phyloP scores from a whole-genome alignment of 176 grass and related monocot genomes.

The Triticum dicoccoides region DNA sequence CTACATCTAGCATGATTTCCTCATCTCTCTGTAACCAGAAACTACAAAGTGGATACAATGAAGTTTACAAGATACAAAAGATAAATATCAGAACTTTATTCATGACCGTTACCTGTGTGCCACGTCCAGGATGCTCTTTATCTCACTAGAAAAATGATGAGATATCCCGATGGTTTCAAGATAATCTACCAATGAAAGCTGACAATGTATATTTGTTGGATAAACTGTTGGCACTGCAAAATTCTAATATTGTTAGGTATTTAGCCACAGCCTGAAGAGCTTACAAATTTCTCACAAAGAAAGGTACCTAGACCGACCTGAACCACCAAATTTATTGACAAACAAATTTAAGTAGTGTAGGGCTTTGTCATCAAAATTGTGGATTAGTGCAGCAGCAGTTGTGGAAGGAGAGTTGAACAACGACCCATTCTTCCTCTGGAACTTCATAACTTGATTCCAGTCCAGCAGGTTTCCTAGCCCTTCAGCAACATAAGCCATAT shows the following conservation, averaged over 20 bases:
- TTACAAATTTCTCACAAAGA: neutral
- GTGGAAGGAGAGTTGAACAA: too few relatives aligned
- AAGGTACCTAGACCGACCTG: neutral
- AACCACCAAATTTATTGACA: too few relatives aligned
- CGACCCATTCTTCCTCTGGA: too few relatives aligned
- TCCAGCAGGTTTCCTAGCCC: too few relatives aligned
- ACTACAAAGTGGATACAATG: slow-evolving; percentile 38
- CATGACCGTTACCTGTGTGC: slow-evolving; percentile 42
- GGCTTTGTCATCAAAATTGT: too few relatives aligned
- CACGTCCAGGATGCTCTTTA: slow-evolving; percentile 57
- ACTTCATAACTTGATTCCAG: too few relatives aligned
- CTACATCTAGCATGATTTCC: slow-evolving; percentile 46
- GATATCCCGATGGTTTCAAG: slow-evolving; percentile 70
- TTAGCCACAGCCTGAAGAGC: neutral
- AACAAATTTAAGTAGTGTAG: too few relatives aligned
- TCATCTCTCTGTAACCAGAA: slow-evolving; percentile 52
- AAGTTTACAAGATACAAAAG: slow-evolving; percentile 1
- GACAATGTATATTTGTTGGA: slow-evolving; percentile 42
- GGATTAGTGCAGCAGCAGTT: too few relatives aligned
- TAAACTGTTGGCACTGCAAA: slow-evolving; percentile 48
- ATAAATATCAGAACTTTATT: neutral
- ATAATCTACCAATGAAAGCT: slow-evolving; percentile 56
- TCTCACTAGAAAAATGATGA: slow-evolving; percentile 49
- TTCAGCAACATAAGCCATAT: too few relatives aligned
- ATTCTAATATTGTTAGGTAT: neutral